These are phyloP conservation scores for Pelargonium nanum DNA, from an alignment of 345 rosid genomes.

Conservation along the genomic window DNA sequence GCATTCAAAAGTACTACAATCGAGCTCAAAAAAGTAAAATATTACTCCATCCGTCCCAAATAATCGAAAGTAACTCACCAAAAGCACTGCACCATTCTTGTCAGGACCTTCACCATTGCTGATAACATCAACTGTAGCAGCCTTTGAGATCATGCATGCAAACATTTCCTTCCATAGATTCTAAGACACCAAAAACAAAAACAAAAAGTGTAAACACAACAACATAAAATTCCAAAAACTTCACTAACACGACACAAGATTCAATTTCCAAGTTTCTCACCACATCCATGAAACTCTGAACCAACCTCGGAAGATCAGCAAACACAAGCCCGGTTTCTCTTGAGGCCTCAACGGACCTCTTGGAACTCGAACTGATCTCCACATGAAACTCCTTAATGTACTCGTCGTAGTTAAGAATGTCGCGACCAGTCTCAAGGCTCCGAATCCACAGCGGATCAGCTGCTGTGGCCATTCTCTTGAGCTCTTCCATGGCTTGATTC, in stretches of 20 bases:
- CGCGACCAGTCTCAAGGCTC: conserved; percentile 86
- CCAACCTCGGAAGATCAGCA: conserved; percentile 64
- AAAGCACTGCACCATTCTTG: conserved; percentile 63
- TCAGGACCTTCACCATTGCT: conserved; percentile 68
- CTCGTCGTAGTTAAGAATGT: conserved; percentile 91
- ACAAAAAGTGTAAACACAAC: too few species aligned
- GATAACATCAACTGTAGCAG: conserved; percentile 69
- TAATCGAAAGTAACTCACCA: conserved; percentile 39
- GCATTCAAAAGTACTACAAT: not conserved
- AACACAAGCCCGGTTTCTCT: conserved; percentile 74
- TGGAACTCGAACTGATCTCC: conserved; percentile 34
- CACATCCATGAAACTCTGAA: conserved; percentile 84
- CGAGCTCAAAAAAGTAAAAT: not conserved
- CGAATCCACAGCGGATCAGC: conserved; percentile 77
- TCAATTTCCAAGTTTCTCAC: conserved; percentile 23
- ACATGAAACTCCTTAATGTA: conserved; percentile 61
- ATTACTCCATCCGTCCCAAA: not conserved
- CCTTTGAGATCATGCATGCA: conserved; percentile 86
- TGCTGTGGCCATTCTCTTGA: conserved; percentile 69
- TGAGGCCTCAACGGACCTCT: conserved; percentile 76
- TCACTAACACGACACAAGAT: not conserved
- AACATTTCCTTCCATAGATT: conserved; percentile 96
- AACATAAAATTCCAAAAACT: too few species aligned
- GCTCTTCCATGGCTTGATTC: conserved; percentile 72
- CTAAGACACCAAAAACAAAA: conserved; percentile 19